Evolutionary conservation across 176 grass and related monocot genomes (phyloP), one percentile per base, ranked within the genome.

Genomic region (Oryza rufipogon): DNA sequence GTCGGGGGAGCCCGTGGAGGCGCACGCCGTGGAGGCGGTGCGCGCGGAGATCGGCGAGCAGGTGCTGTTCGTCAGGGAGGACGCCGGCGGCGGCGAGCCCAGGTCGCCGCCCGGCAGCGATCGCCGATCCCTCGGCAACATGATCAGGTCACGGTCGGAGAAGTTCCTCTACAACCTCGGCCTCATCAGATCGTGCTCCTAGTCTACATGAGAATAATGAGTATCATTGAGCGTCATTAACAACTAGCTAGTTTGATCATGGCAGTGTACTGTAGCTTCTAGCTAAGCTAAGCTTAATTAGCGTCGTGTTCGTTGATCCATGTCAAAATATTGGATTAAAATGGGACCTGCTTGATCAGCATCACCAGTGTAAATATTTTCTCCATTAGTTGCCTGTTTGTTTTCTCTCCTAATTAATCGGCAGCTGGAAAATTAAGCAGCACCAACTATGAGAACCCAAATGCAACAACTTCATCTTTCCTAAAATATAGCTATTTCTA

Each of bases 91-190:
- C 84, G 44, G 11, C 19, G 80, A 70, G 36, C 12, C 67, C 46
- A 90, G 20, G 79, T 91, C 90, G 61, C 83, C 90, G 17, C 17
- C 17, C 9, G 71, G 44, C 0, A 67, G 75, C 70, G 66, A 71
- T 11, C 74, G 90, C 17, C 66, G 87, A 1, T 94, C 95, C 11
- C 78, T 97, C 25, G 86, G 95, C 16, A 94, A 88, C 81, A 88
- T 97, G 90, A 91, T 97, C 80, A 49, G 88, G 81, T 92, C 95
- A 10, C 88, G 95, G 22, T 97, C 95, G 9, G 95, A 97, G 92
- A 94, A 94, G 78, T 92, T 97, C 63, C 88, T 97, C 56, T 94
- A 81, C 75, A 97, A 94, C 73, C 89, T 94, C 16, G 95, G 95
- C 0, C 85, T 97, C 16, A 97, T 94, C 85, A 89, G 92, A 73